These are phyloP conservation scores for Leccinum cinnamomeum DNA, from an alignment of 1,284 basidiomycete species.

Conservation along the genomic window DNA sequence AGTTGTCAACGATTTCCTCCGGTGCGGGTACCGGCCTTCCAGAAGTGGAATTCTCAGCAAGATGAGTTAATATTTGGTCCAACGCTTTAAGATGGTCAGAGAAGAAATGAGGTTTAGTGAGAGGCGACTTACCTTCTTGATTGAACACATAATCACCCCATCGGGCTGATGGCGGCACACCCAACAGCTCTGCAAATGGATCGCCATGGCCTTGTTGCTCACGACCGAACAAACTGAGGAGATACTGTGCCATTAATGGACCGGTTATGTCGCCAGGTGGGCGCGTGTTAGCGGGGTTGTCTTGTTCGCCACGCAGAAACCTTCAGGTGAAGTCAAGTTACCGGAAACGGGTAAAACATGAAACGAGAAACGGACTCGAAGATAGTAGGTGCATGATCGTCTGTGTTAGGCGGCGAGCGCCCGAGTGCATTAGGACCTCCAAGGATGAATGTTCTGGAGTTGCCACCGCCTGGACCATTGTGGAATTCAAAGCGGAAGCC, in stretches of 20 bases:
- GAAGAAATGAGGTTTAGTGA: conserved; percentile 2
- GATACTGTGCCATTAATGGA: conserved; percentile 67
- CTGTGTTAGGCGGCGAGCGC: conserved; percentile 17
- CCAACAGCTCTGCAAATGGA: conserved; percentile 41
- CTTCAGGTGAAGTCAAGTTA: conserved; percentile 26
- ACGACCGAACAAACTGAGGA: conserved; percentile 58
- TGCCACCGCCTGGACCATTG: conserved; percentile 36
- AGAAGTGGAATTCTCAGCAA: conserved; percentile 71
- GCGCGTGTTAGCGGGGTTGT: conserved; percentile 22
- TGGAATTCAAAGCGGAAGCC: conserved; percentile 43
- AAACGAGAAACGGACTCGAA: conserved; percentile 42
- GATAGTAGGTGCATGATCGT: conserved; percentile 42
- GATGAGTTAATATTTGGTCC: conserved; percentile 74
- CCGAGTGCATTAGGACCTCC: conserved; percentile 41
- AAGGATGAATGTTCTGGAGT: conserved; percentile 43
- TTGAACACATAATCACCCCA: conserved; percentile 84
- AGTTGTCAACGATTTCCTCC: conserved; percentile 62
- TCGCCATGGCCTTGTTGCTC: conserved; percentile 39
- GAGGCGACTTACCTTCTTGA: conserved; percentile 61
- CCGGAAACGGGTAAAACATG: background rate
- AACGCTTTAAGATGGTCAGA: conserved; percentile 48
- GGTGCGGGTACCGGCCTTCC: conserved; percentile 71
- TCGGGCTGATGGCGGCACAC: conserved; percentile 39
- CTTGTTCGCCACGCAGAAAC: conserved; percentile 36
- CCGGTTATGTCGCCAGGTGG: conserved; percentile 51